Base-by-base conservation (phyloP, 345 rosid species). In the Moricandia arvensis region DNA sequence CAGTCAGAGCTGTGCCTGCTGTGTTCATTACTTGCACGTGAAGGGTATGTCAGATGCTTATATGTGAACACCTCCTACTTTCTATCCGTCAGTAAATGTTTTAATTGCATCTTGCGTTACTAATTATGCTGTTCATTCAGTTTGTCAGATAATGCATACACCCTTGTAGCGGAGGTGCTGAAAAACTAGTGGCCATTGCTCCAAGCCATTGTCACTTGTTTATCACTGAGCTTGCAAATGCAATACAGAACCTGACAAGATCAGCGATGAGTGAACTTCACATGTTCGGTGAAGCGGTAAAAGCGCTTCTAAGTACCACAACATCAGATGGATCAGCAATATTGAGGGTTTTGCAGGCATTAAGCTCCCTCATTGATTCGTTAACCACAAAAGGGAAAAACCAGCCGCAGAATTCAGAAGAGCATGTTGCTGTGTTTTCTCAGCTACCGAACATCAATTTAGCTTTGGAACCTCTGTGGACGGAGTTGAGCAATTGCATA, bases 251-350 rank as follows among this genome's bases (percentile, higher is more conserved):
- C 70, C 80, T 89, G 81, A 89, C 89, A 58, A 89, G 84, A 81
- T 87, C 95, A 68, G 93, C 96, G 9, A 88, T 82, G 92, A 78
- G 80, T 27, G 98, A 94, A 87, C 85, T 94, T 35, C 89, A 49
- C 45, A 79, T 83, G 80, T 94, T 91, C 71, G 88, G 98, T 73
- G 96, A 89, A 84, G 90, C 93, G 4, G 87, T 88, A 18, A 88
- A 91, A 82, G 85, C 95, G 53, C 88, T 94, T 34, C 87, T 94
- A 49, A 87, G 89, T 71, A 83, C 90, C 30, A 69, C 93, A 68
- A 85, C 92, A 41, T 87, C 92, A 6, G 96, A 94, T 82, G 98
- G 98, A 66, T 93, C 97, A 78, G 88, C 97, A 63, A 87, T 91
- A 69, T 82, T 94, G 74, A 86, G 98, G 85, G 97, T 91, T 70